Percentiles rank a stretch among this genome's conserved stretches.
Conservation (phyloP, 2,329 filamentous ascomycete genomes). For the Aspergillus fructus region DNA sequence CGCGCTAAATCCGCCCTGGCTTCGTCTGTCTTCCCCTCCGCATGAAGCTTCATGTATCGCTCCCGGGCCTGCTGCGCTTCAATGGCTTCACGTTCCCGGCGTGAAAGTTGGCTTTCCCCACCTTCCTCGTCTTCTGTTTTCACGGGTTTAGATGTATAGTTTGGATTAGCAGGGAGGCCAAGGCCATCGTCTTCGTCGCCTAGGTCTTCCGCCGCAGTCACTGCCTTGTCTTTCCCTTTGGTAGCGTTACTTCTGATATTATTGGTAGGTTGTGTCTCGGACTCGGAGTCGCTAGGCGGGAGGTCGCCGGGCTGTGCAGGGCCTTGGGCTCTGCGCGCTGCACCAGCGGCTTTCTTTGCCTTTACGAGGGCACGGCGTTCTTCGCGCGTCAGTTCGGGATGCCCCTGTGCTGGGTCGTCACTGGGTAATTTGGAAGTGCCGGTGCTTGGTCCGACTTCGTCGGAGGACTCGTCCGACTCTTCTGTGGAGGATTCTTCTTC, state of each 20-base stretch:
- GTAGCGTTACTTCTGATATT: neutral
- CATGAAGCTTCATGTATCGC: slow-evolving; percentile 86
- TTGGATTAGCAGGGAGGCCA: slow-evolving; percentile 75
- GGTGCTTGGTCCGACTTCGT: slow-evolving; percentile 50
- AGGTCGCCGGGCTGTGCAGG: slow-evolving; percentile 81
- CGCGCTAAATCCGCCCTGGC: slow-evolving; percentile 85
- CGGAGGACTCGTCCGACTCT: slow-evolving; percentile 44
- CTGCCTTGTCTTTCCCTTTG: neutral
- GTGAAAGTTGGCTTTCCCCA: slow-evolving; percentile 57
- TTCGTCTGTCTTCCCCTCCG: slow-evolving; percentile 95
- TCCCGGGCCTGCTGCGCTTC: slow-evolving; percentile 88
- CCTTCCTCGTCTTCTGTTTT: slow-evolving; percentile 45
- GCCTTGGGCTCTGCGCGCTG: slow-evolving; percentile 70
- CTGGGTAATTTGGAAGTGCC: slow-evolving; percentile 28
- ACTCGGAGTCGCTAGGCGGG: slow-evolving; percentile 67
- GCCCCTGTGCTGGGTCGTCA: slow-evolving; percentile 43
- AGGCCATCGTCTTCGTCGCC: slow-evolving; percentile 37
- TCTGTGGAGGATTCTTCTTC: slow-evolving; percentile 52
- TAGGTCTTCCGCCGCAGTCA: slow-evolving; percentile 27
- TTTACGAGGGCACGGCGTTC: slow-evolving; percentile 85
- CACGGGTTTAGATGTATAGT: slow-evolving; percentile 68
- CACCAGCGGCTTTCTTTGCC: slow-evolving; percentile 85
- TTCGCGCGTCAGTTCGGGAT: slow-evolving; percentile 66
- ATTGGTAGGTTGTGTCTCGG: slow-evolving; percentile 13
- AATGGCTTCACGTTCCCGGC: slow-evolving; percentile 72